Evolutionary conservation across 495 filamentous ascomycete species (phyloP).

Genomic region (Penicillium pancosmium): DNA sequence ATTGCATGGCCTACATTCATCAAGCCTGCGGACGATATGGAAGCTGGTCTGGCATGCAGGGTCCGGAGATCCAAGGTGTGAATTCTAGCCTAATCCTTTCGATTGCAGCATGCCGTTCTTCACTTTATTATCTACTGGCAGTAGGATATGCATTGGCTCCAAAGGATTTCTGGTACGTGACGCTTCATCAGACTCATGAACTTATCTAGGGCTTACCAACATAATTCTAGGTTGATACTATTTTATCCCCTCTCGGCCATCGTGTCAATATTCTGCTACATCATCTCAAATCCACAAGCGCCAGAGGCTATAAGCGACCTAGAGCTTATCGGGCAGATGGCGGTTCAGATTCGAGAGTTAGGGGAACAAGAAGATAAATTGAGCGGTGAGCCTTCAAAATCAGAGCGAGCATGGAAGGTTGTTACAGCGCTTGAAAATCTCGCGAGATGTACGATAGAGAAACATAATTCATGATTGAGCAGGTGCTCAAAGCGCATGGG

Average conservation of each 20-base stretch:
- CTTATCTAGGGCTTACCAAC: neutral
- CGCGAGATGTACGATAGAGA: slow-evolving; percentile 1
- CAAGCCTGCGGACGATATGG: slow-evolving; percentile 31
- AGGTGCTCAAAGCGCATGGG: neutral
- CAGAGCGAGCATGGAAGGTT: slow-evolving; percentile 2
- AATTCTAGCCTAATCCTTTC: slow-evolving; percentile 32
- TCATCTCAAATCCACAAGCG: slow-evolving; percentile 4
- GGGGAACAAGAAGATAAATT: slow-evolving; percentile 1
- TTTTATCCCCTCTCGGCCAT: slow-evolving; percentile 3
- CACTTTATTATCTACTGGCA: slow-evolving; percentile 3
- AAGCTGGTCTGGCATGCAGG: slow-evolving; percentile 14
- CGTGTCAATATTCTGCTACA: slow-evolving; percentile 2
- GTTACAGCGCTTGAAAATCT: neutral
- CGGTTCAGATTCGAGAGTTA: slow-evolving; percentile 4
- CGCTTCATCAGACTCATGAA: neutral
- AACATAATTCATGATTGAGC: neutral
- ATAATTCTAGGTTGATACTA: neutral
- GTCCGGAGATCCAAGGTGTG: slow-evolving; percentile 27
- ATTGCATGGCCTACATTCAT: slow-evolving; percentile 39
- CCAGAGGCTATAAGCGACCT: neutral
- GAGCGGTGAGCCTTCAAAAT: slow-evolving; percentile 1
- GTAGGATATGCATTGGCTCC: neutral
- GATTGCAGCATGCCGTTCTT: slow-evolving; percentile 31
- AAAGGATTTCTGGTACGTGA: neutral
- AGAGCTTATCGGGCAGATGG: neutral